Base-by-base conservation (phyloP, 1,284 basidiomycete genomes). In the Marasmius oreades region DNA sequence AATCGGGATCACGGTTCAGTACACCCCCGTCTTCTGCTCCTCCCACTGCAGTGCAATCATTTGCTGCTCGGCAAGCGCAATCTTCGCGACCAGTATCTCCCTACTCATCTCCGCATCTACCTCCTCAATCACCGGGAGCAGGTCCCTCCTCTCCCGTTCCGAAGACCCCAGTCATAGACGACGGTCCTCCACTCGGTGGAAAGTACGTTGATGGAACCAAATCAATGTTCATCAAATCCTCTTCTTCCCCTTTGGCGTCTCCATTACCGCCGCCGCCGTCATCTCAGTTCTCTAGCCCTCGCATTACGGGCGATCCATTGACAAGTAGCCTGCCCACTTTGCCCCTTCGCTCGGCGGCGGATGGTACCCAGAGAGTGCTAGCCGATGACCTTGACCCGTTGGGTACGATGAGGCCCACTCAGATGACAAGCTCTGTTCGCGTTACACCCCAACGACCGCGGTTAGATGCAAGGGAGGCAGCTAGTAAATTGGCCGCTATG, bases 401-500 rank as follows among this genome's bases (percentile, higher is more conserved):
- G 20, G 85, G 81, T 12, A 80, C 81, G 61, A 73, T 78, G 37
- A 74, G 73, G 58, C 78, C 86, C 12, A 72, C 76, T 44, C 76
- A 77, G 60, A 84, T 90, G 84, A 77, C 86, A 3, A 77, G 76
- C 51, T 88, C 88, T 20, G 70, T 92, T 67, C 81, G 86, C 18
- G 75, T 86, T 43, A 81, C 82, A 60, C 84, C 88, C 10, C 81
- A 79, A 37, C 73, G 88, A 59, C 81, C 85, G 46, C 77, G 86
- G 62, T 67, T 93, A 64, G 90, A 93, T 69, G 84, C 91, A 6
- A 77, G 84, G 62, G 86, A 92, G 68, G 90, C 90, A n/a, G 90
- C 91, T 22, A 91, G 88, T 69, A 92, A 92, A 69, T 77, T 93
- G 55, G 90, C 90, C 7, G 92, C 92, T 66, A 90, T 92, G 86